A percentile compares a stretch with the other conserved stretches of the same genome.
phyloP scores from a whole-genome alignment of 257 asterid genomes.

The Solanum microdontum region DNA sequence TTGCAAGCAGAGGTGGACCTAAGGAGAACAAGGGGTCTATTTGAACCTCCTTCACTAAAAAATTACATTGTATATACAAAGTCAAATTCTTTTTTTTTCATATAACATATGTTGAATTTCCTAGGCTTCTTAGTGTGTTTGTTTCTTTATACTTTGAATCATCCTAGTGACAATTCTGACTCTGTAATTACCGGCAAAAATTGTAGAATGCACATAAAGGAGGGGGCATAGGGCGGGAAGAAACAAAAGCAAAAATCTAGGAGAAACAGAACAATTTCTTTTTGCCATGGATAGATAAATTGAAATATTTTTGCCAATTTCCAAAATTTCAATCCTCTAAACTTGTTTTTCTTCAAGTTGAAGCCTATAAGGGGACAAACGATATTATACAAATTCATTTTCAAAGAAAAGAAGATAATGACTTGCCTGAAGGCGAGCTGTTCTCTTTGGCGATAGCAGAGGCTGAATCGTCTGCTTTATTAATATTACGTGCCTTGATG shows the following conservation, averaged over 20 bases:
- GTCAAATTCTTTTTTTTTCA: background rate
- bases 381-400: background rate
- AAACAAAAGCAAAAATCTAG: background rate
- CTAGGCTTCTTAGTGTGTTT: background rate
- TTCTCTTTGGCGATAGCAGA: background rate
- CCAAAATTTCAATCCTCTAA: background rate
- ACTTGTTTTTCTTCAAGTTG: background rate
- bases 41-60: background rate
- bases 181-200: background rate
- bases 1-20: background rate
- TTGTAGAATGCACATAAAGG: background rate
- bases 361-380: background rate
- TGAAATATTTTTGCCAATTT: background rate
- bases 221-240: background rate
- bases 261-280: background rate
- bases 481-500: conserved; percentile 7
- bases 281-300: background rate
- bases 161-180: background rate
- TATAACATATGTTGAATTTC: background rate
- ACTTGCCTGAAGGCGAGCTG: conserved; percentile 24
- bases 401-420: background rate
- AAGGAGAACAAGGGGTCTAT: background rate
- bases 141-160: background rate
- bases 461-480: conserved; percentile 3
- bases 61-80: background rate